phyloP scores from a whole-genome alignment of 768 basidiomycete species.

The Agrocybe pediades region DNA sequence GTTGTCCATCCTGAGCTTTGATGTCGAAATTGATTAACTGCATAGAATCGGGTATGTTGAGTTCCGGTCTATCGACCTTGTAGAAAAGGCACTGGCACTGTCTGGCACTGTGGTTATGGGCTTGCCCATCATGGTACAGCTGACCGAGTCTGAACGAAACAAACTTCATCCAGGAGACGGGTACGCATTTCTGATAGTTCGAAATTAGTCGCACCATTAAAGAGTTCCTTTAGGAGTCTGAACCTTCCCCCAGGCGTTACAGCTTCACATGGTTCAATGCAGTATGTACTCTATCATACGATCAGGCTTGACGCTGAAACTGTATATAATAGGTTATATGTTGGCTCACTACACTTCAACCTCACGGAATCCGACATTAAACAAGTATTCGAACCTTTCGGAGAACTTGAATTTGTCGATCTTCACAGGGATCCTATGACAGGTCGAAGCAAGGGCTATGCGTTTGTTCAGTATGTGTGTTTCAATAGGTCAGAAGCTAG shows the following conservation, averaged over 20 bases:
- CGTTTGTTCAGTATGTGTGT: slow-evolving; percentile 86
- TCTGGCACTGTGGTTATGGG: slow-evolving; percentile 98
- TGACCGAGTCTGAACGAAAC: slow-evolving; percentile 96
- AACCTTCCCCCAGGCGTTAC: slow-evolving; percentile 85
- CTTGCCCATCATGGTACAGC: slow-evolving; percentile 93
- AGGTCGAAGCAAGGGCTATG: slow-evolving; percentile 96
- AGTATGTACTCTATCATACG: slow-evolving; percentile 39
- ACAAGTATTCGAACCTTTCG: slow-evolving; percentile 99
- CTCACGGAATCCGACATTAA: slow-evolving; percentile 96
- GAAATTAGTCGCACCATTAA: slow-evolving; percentile 12
- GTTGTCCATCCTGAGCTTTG: neutral
- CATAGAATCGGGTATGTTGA: slow-evolving; percentile 96
- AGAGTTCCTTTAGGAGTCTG: slow-evolving; percentile 53
- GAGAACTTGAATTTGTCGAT: slow-evolving; percentile 97
- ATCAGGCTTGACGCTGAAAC: neutral
- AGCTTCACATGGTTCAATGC: slow-evolving; percentile 81
- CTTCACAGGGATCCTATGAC: slow-evolving; percentile 94
- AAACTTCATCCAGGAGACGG: slow-evolving; percentile 86
- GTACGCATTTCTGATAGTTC: slow-evolving; percentile 42
- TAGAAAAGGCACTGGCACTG: slow-evolving; percentile 87
- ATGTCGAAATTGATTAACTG: slow-evolving; percentile 5
- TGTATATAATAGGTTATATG: slow-evolving; percentile 73
- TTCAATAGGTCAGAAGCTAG: neutral
- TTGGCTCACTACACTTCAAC: slow-evolving; percentile 96
- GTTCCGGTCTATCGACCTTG: slow-evolving; percentile 86